phyloP scores from a whole-genome alignment of 2,329 filamentous ascomycete genomes.

The Trichoderma arundinaceum region DNA sequence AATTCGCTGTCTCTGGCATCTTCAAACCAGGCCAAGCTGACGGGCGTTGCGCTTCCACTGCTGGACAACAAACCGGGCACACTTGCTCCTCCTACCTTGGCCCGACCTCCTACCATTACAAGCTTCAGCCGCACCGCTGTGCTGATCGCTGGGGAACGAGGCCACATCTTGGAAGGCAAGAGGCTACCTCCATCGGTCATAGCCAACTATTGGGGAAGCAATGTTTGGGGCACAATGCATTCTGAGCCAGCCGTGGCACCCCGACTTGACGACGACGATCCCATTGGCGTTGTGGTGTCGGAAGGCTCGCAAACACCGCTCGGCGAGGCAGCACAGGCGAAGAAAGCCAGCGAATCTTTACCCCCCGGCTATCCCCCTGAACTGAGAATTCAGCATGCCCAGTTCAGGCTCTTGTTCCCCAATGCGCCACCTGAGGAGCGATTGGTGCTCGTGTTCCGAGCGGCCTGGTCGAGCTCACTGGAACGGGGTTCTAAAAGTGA shows the following conservation, averaged over 20 bases:
- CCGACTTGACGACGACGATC: slow-evolving; percentile 47
- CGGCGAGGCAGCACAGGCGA: slow-evolving; percentile 40
- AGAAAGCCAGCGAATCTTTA: slow-evolving; percentile 59
- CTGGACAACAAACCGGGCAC: slow-evolving; percentile 61
- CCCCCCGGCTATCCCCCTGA: slow-evolving; percentile 80
- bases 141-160: slow-evolving; percentile 76
- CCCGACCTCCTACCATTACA: slow-evolving; percentile 81
- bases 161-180: slow-evolving; percentile 68
- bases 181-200: slow-evolving; percentile 83
- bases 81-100: slow-evolving; percentile 81
- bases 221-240: slow-evolving; percentile 65
- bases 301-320: slow-evolving; percentile 42
- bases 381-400: slow-evolving; percentile 84
- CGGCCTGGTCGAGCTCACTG: slow-evolving; percentile 73
- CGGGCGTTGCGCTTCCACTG: slow-evolving; percentile 44
- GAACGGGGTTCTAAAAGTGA: slow-evolving; percentile 51
- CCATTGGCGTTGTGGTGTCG: slow-evolving; percentile 50
- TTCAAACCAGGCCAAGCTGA: slow-evolving; percentile 40
- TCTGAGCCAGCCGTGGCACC: slow-evolving; percentile 42
- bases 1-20: slow-evolving; percentile 46
- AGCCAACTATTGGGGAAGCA: slow-evolving; percentile 93
- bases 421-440: slow-evolving; percentile 77
- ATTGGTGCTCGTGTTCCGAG: slow-evolving; percentile 88
- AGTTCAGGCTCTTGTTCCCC: slow-evolving; percentile 91
- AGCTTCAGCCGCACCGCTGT: slow-evolving; percentile 87